Conservation (phyloP, 306 rosid species). For the Sphenostylis stenocarpa region DNA sequence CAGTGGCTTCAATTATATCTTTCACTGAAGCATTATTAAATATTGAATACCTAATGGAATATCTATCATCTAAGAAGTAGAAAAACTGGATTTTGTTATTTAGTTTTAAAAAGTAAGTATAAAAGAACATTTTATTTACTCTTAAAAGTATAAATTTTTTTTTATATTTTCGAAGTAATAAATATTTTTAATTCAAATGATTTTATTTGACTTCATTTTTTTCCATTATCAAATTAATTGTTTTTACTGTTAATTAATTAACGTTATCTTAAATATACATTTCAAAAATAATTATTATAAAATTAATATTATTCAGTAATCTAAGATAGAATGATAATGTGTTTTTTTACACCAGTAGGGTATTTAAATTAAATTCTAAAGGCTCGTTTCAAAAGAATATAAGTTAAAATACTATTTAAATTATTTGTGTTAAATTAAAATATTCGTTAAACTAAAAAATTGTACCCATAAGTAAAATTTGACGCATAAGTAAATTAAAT, state of each 20-base stretch:
- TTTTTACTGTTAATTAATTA: not conserved
- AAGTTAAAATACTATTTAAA: too few relatives aligned
- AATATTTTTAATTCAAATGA: not conserved
- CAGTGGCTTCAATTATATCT: not conserved
- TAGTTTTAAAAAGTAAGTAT: not conserved
- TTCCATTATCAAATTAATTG: not conserved
- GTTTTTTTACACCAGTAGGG: too few relatives aligned
- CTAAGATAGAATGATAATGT: too few relatives aligned
- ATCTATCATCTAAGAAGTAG: not conserved
- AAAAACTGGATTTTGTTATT: not conserved
- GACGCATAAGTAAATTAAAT: too few relatives aligned
- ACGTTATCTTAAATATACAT: not conserved
- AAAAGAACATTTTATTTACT: not conserved
- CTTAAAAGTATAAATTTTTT: not conserved
- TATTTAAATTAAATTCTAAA: too few relatives aligned
- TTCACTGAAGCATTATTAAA: not conserved
- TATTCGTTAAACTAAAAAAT: too few relatives aligned
- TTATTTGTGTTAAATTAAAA: too few relatives aligned
- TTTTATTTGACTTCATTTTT: not conserved
- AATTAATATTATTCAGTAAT: too few relatives aligned
- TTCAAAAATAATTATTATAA: too few relatives aligned
- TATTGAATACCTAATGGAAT: not conserved
- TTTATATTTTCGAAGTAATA: not conserved
- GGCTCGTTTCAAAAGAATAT: too few relatives aligned
- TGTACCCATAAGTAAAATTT: too few relatives aligned